phyloP scores from a whole-genome alignment of 116 monocot genomes.

The Papilionanthe hybrid region DNA sequence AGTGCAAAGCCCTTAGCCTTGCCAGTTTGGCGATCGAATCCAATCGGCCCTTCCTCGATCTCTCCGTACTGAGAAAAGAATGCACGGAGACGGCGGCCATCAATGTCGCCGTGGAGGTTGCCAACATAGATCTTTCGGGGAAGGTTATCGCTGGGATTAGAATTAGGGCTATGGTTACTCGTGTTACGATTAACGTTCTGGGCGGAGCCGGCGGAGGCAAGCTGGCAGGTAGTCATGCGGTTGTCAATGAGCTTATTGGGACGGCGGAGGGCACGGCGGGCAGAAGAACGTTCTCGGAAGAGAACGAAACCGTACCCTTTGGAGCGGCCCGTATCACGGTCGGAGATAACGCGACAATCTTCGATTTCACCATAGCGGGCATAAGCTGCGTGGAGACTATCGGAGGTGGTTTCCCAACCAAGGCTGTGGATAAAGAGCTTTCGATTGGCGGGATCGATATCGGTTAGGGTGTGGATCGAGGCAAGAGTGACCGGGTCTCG shows the following conservation, averaged over 20 bases:
- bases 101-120: conserved; percentile 47
- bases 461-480: conserved; percentile 47
- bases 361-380: conserved; percentile 59
- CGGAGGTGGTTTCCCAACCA: conserved; percentile 55
- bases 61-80: conserved; percentile 73
- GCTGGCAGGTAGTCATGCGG: conserved; percentile 78
- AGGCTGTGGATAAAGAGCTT: conserved; percentile 88
- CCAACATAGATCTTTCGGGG: conserved; percentile 77
- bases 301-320: conserved; percentile 88
- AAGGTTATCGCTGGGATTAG: conserved; percentile 27
- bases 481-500: conserved; percentile 24
- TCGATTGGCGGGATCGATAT: conserved; percentile 63
- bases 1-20: conserved; percentile 70
- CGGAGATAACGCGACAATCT: conserved; percentile 62
- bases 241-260: conserved; percentile 79
- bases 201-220: conserved; percentile 57
- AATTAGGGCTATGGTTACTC: conserved; percentile 8
- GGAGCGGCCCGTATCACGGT: conserved; percentile 51
- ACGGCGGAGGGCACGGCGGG: conserved; percentile 44
- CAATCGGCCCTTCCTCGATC: conserved; percentile 80
- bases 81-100: conserved; percentile 27
- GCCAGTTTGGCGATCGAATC: conserved; percentile 63
- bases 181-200: conserved; percentile 16
- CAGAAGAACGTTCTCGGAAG: conserved; percentile 47
- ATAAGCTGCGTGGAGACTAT: conserved; percentile 50